phyloP scores from a whole-genome alignment of 495 filamentous ascomycete species.

The Penicillium maclennaniae region DNA sequence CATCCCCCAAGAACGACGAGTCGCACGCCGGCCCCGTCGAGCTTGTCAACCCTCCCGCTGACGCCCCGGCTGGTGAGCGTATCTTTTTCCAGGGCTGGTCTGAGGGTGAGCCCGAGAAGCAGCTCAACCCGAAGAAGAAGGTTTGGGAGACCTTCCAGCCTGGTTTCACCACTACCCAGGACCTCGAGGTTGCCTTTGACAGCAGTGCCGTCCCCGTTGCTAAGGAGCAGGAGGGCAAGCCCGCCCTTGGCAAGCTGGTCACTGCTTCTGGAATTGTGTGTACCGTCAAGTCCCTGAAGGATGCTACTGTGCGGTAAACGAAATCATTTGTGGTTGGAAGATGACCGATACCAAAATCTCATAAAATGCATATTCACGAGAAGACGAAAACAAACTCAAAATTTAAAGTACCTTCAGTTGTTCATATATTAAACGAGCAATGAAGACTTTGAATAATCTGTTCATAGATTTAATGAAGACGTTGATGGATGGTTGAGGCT shows the following conservation, averaged over 20 bases:
- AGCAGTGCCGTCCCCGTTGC: conserved; percentile 57
- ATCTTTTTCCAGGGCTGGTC: conserved; percentile 92
- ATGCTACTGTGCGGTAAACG: conserved; percentile 61
- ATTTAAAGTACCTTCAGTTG: conserved; percentile 3
- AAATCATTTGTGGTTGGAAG: conserved; percentile 1
- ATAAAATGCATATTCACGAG: conserved; percentile 28
- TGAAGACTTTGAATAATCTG: not conserved
- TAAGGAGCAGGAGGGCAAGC: conserved; percentile 57
- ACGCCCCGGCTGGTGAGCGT: conserved; percentile 73
- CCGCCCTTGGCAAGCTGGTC: conserved; percentile 63
- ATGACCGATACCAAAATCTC: conserved; percentile 17
- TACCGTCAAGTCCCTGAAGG: conserved; percentile 67
- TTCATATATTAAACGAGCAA: not conserved
- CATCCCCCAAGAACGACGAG: conserved; percentile 74
- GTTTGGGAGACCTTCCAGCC: conserved; percentile 94
- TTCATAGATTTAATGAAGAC: too few relatives aligned
- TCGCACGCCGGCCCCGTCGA: conserved; percentile 88
- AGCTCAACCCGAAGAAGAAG: conserved; percentile 99
- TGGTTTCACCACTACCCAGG: conserved; percentile 82
- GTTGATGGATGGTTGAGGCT: too few relatives aligned
- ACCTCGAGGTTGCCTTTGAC: conserved; percentile 76
- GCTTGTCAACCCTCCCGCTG: conserved; percentile 81
- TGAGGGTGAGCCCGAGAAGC: conserved; percentile 79
- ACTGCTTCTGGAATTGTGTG: conserved; percentile 69
- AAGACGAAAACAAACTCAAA: conserved; percentile 22